A percentile compares a stretch with the other conserved stretches of the same genome.
Evolutionary conservation across 2,329 filamentous ascomycete genomes (phyloP).

Genomic region (Hymenoscyphus fraxineus): DNA sequence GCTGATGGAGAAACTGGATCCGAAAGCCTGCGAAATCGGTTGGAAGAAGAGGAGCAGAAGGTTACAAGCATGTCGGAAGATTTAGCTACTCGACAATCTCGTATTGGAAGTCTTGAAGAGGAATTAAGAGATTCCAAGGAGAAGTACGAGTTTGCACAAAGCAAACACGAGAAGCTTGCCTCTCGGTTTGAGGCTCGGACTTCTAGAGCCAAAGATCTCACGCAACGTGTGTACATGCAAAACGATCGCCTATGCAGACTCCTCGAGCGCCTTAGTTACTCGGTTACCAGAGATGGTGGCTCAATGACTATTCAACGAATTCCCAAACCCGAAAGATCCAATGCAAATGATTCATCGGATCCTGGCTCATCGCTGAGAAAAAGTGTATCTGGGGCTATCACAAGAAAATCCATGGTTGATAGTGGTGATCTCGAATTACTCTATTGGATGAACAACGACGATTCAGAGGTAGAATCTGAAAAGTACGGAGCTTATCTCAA

Average conservation of each 20-base stretch:
- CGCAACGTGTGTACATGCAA: conserved; percentile 75
- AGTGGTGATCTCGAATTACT: conserved; percentile 68
- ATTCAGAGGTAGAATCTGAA: conserved; percentile 61
- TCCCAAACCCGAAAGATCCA: conserved; percentile 58
- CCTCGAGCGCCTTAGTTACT: conserved; percentile 82
- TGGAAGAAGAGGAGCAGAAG: conserved; percentile 72
- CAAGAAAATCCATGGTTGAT: conserved; percentile 53
- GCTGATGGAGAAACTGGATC: conserved; percentile 81
- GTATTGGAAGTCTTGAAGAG: conserved; percentile 70
- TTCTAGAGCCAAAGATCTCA: conserved; percentile 74
- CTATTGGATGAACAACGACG: conserved; percentile 74
- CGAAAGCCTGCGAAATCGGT: conserved; percentile 68
- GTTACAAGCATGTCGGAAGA: conserved; percentile 65
- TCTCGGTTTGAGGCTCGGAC: conserved; percentile 66
- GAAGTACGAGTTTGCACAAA: conserved; percentile 54
- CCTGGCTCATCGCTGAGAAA: conserved; percentile 50
- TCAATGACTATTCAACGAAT: conserved; percentile 72
- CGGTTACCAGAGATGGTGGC: conserved; percentile 68
- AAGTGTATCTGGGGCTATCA: conserved; percentile 48
- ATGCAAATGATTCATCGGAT: conserved; percentile 56
- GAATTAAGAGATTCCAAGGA: conserved; percentile 67
- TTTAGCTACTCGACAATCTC: conserved; percentile 71
- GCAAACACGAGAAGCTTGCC: conserved; percentile 48
- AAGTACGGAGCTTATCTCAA: conserved; percentile 74
- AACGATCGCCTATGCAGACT: conserved; percentile 80